Evolutionary conservation across 108 stramenopile species (phyloP), one percentile per base, ranked within the genome.

Genomic region (Pseudonitzschia pungens): DNA sequence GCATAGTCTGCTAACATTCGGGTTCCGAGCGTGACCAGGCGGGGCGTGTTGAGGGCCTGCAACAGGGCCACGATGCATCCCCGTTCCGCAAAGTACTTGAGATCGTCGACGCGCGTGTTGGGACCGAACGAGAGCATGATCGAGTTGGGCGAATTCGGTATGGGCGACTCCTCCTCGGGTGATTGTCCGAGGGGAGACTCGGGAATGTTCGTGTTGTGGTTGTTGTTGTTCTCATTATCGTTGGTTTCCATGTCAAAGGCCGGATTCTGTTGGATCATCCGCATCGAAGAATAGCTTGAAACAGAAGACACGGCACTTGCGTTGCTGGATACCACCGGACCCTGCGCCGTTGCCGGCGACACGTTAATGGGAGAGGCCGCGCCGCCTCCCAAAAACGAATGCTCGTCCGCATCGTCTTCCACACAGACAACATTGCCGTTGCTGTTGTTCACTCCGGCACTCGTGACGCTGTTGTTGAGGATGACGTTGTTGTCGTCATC

Each of bases 1-100:
- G 94, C 94, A 75, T 95, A 95, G 70, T 95, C 91, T 21, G 94
- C 94, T 50, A 95, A 64, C 91, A 95, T 92, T 24, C 94, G 77
- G 16, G 89, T 84, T 52, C 94, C 94, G 21, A 92, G 71, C 7
- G 89, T 88, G 58, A 87, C 84, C 41, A 95, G 84, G 22, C 89
- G 89, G 31, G 91, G 87, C 1, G 90, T 89, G 6, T 79, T 86
- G 18, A 95, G 74, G 0, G 94, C 88, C 69, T 84, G 81, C 41
- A 95, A 71, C 16, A 95, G 69, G 18, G 89, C 83, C 33, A 92
- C 91, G 55, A 95, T 92, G 54, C 89, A 87, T 27, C 94, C 94
- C 60, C 85, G 70, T 73, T 95, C 94, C 26, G 94, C 90, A 80
- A 91, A 90, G 82, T 91, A 88, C 56, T 92, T 91, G 51, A 95